Conservation (phyloP, 2,329 filamentous ascomycete genomes). For the Fusarium penzigii region DNA sequence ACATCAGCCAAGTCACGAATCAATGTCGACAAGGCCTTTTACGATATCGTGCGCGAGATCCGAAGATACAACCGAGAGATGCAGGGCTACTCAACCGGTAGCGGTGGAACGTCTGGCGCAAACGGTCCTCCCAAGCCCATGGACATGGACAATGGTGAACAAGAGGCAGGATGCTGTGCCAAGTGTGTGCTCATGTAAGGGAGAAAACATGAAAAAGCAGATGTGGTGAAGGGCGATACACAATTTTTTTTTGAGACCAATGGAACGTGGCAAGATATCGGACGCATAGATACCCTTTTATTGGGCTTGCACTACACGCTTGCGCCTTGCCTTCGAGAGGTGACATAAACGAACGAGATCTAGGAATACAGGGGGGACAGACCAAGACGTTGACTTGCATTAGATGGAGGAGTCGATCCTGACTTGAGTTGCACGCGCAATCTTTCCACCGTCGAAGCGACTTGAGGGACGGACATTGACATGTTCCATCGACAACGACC, state of each 20-base stretch:
- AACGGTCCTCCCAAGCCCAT: conserved; percentile 70
- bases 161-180: conserved; percentile 76
- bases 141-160: conserved; percentile 71
- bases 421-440: conserved; percentile 30
- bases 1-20: conserved; percentile 97
- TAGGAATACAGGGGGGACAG: conserved; percentile 14
- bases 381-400: conserved; percentile 37
- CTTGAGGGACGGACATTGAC: conserved; percentile 10
- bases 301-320: neutral
- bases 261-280: conserved; percentile 6
- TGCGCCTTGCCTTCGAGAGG: conserved; percentile 19
- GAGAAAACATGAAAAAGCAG: conserved; percentile 6
- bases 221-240: conserved; percentile 10
- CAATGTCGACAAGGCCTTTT: conserved; percentile 98
- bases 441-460: conserved; percentile 23
- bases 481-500: conserved; percentile 20
- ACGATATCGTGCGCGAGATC: conserved; percentile 97
- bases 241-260: conserved; percentile 12
- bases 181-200: conserved; percentile 84
- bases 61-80: conserved; percentile 98
- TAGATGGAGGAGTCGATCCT: conserved; percentile 41
- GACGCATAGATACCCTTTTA: conserved; percentile 10
- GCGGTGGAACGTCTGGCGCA: conserved; percentile 62
- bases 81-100: conserved; percentile 78
- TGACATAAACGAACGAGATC: conserved; percentile 19